Evolutionary conservation across 768 basidiomycete species (phyloP).

Genomic region (Paxillus ammoniavirescens): DNA sequence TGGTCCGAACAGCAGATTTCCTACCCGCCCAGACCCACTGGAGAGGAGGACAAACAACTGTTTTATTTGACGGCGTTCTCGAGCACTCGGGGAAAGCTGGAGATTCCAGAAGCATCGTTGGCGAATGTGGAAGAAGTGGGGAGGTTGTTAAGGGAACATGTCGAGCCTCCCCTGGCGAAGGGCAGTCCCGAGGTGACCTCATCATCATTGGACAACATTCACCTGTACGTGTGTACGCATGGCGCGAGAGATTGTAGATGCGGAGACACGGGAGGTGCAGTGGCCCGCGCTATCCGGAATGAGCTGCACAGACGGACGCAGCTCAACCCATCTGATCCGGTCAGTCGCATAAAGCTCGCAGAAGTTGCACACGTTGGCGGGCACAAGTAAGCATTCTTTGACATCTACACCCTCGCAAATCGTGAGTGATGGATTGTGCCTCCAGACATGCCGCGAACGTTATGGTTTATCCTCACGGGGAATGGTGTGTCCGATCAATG

Average conservation of each 20-base stretch:
- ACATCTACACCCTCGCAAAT: neutral
- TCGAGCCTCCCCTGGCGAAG: conserved; percentile 24
- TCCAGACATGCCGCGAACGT: conserved; percentile 67
- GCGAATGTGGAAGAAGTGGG: conserved; percentile 52
- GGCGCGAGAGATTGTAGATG: conserved; percentile 78
- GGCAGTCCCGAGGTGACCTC: neutral
- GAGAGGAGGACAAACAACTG: conserved; percentile 13
- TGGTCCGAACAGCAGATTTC: conserved; percentile 39
- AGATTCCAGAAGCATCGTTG: conserved; percentile 47
- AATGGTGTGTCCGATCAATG: conserved; percentile 51
- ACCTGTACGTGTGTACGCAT: conserved; percentile 78
- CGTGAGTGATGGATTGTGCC: conserved; percentile 1
- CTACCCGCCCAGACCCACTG: conserved; percentile 9
- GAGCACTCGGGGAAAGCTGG: conserved; percentile 41
- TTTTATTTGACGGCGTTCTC: conserved; percentile 56
- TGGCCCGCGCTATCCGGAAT: conserved; percentile 51
- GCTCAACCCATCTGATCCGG: conserved; percentile 22
- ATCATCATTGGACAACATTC: conserved; percentile 24
- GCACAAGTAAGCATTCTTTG: conserved; percentile 58
- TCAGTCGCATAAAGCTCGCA: conserved; percentile 45
- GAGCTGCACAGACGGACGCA: conserved; percentile 46
- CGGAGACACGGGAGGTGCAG: conserved; percentile 58
- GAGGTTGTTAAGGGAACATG: conserved; percentile 31
- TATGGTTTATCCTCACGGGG: conserved; percentile 66
- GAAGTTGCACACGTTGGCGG: conserved; percentile 82